Evolutionary conservation across 75 land plant species (phyloP).

Genomic region (Picea sitchensis): DNA sequence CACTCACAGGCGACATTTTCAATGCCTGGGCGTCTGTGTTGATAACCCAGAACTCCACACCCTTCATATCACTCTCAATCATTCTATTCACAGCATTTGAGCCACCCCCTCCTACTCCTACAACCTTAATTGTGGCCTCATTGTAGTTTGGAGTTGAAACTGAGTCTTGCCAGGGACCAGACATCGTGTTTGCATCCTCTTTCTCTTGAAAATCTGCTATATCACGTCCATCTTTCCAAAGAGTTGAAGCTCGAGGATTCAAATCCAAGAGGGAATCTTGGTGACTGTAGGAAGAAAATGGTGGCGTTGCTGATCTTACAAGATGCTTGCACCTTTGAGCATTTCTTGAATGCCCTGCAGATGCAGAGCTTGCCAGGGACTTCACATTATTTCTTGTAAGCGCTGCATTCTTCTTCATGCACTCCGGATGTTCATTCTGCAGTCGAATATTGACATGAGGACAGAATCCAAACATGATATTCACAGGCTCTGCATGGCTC

Average conservation of each 20-base stretch:
- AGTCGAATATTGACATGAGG: too few species aligned
- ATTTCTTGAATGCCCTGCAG: background rate
- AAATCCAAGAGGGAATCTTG: background rate
- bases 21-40: conserved; percentile 96
- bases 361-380: too few species aligned
- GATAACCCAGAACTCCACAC: conserved; percentile 96
- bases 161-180: conserved; percentile 26
- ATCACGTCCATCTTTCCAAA: background rate
- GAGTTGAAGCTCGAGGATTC: background rate
- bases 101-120: conserved; percentile 98
- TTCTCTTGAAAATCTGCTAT: background rate
- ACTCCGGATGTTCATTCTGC: too few species aligned
- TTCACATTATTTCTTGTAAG: too few species aligned
- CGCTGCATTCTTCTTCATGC: too few species aligned
- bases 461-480: too few species aligned
- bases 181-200: conserved; percentile 3
- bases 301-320: background rate
- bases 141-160: conserved; percentile 24
- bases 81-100: conserved; percentile 97
- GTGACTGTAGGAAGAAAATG: background rate
- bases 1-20: conserved; percentile 82
- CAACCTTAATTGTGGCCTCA: conserved; percentile 92
- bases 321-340: background rate
- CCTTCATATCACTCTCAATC: conserved; percentile 91
- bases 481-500: too few species aligned